phyloP scores from a whole-genome alignment of 2,329 filamentous ascomycete genomes.

The Claviceps spartinae region DNA sequence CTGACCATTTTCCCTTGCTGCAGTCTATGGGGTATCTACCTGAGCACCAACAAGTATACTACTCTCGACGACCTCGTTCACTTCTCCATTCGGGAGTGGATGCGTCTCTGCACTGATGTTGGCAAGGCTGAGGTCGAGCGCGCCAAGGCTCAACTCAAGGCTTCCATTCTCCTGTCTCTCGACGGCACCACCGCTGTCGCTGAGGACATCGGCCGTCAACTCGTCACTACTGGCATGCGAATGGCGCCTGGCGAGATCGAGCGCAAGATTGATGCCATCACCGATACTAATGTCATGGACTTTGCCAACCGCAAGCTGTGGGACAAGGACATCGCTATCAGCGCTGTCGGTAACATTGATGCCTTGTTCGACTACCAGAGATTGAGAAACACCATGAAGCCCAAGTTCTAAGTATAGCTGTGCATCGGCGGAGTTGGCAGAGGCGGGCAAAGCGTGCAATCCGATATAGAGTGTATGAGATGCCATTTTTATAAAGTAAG shows the following conservation, averaged over 20 bases:
- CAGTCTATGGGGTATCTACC: slow-evolving; percentile 99
- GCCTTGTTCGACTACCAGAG: slow-evolving; percentile 67
- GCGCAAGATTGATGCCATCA: slow-evolving; percentile 74
- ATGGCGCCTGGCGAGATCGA: slow-evolving; percentile 91
- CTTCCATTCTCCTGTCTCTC: slow-evolving; percentile 89
- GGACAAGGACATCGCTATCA: slow-evolving; percentile 93
- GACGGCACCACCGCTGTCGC: slow-evolving; percentile 95
- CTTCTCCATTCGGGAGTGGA: slow-evolving; percentile 98
- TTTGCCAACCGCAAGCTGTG: slow-evolving; percentile 92
- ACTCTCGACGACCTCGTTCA: slow-evolving; percentile 90
- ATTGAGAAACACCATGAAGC: slow-evolving; percentile 74
- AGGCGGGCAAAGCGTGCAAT: slow-evolving; percentile 19
- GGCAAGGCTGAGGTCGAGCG: slow-evolving; percentile 87
- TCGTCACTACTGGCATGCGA: slow-evolving; percentile 90
- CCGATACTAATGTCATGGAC: slow-evolving; percentile 92
- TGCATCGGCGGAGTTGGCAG: slow-evolving; percentile 16
- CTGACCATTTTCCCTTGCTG: not conserved
- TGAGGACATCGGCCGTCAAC: slow-evolving; percentile 96
- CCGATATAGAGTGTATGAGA: slow-evolving; percentile 44
- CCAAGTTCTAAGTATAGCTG: slow-evolving; percentile 45
- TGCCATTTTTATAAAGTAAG: slow-evolving; percentile 28
- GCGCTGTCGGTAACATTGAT: slow-evolving; percentile 86
- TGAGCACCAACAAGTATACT: slow-evolving; percentile 80
- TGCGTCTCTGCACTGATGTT: slow-evolving; percentile 81
- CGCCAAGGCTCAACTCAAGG: slow-evolving; percentile 98